phyloP scores from a whole-genome alignment of 129 eudicot genomes.

The Centella asiatica region DNA sequence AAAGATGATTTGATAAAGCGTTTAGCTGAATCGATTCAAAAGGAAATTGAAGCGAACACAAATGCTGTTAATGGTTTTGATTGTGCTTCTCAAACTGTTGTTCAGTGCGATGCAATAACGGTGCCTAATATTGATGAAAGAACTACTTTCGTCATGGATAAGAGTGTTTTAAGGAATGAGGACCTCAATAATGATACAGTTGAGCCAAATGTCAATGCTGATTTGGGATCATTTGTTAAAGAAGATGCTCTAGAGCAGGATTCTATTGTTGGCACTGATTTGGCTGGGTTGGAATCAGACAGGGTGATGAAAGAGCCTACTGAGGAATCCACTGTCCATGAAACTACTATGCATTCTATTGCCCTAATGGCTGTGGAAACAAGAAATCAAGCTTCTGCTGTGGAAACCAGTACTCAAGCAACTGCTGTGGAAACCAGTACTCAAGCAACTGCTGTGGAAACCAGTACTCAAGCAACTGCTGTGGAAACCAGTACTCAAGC shows the following conservation, averaged over 20 bases:
- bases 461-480: slow-evolving; percentile 11
- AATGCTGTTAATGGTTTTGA: slow-evolving; percentile 20
- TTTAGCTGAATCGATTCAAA: slow-evolving; percentile 61
- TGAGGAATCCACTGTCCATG: background rate
- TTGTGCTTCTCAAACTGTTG: slow-evolving; percentile 20
- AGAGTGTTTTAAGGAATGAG: background rate
- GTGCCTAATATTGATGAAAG: slow-evolving; percentile 20
- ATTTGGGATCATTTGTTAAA: slow-evolving; percentile 14
- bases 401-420: slow-evolving; percentile 2
- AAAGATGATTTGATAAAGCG: slow-evolving; percentile 77
- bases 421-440: background rate
- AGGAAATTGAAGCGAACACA: slow-evolving; percentile 28
- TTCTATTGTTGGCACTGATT: slow-evolving; percentile 12
- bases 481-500: slow-evolving; percentile 7
- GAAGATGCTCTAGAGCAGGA: slow-evolving; percentile 23
- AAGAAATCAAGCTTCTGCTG: background rate
- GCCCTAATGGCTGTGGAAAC: slow-evolving; percentile 2
- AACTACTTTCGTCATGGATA: slow-evolving; percentile 8
- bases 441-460: slow-evolving; percentile 20
- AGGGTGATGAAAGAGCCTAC: slow-evolving; percentile 12
- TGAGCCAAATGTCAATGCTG: slow-evolving; percentile 22
- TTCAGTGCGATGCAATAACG: slow-evolving; percentile 16
- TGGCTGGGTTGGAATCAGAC: slow-evolving; percentile 18
- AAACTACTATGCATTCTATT: background rate
- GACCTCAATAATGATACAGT: slow-evolving; percentile 13